Percentiles rank a stretch among this genome's conserved stretches.
phyloP scores from a whole-genome alignment of 768 basidiomycete species.

The Podaxis carcinomalis region DNA sequence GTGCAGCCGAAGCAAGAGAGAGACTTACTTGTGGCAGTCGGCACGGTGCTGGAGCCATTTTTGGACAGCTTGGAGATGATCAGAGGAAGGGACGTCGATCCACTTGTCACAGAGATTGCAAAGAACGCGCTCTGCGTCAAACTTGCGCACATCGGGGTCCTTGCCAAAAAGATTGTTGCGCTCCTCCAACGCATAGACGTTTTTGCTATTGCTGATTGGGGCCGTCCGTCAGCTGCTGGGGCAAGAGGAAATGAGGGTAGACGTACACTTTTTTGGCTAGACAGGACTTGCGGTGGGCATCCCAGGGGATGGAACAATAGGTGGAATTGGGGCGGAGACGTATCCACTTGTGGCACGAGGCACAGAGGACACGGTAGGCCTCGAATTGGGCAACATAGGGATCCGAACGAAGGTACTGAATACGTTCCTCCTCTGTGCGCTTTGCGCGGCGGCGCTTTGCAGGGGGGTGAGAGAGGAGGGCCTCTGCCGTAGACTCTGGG shows the following conservation, averaged over 20 bases:
- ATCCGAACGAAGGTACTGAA: constrained; percentile 63
- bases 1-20: no score
- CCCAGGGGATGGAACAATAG: constrained; percentile 87
- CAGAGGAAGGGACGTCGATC: constrained; percentile 57
- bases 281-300: constrained; percentile 81
- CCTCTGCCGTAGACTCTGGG: constrained; percentile 36
- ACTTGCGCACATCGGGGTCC: constrained; percentile 71
- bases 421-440: constrained; percentile 73
- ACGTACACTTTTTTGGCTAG: constrained; percentile 73
- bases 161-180: constrained; percentile 53
- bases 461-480: constrained; percentile 43
- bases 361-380: constrained; percentile 75
- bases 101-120: constrained; percentile 68
- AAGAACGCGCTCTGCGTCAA: constrained; percentile 67
- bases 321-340: constrained; percentile 82
- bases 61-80: constrained; percentile 58
- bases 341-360: constrained; percentile 83
- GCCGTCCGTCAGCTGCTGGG: not conserved
- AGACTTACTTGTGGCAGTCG: constrained; percentile 38
- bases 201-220: constrained; percentile 38
- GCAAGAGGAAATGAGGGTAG: not conserved
- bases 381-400: constrained; percentile 80
- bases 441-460: constrained; percentile 70
- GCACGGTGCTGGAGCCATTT: constrained; percentile 63
- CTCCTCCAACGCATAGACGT: constrained; percentile 56